phyloP scores from a whole-genome alignment of 2,329 filamentous ascomycete species.

The Ascocoryne sarcoides region DNA sequence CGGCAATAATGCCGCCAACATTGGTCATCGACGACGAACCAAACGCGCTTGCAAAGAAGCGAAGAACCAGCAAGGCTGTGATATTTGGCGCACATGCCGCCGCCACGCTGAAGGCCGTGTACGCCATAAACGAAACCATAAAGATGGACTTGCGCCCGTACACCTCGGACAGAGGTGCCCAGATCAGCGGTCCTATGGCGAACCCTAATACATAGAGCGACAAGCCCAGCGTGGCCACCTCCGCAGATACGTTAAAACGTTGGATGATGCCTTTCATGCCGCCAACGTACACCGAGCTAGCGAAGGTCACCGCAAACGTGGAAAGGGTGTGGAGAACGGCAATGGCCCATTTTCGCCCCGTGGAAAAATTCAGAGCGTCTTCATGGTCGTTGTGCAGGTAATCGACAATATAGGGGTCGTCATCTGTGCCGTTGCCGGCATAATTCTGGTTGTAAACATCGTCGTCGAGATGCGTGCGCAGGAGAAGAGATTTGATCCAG shows the following conservation, averaged over 20 bases:
- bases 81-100: conserved; percentile 41
- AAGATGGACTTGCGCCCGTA: conserved; percentile 45
- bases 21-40: conserved; percentile 47
- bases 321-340: conserved; percentile 72
- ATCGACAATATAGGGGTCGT: conserved; percentile 47
- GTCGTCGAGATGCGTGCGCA: conserved; percentile 3
- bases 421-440: conserved; percentile 7
- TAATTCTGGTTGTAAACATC: conserved; percentile 1
- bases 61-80: conserved; percentile 44
- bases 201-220: conserved; percentile 16
- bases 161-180: conserved; percentile 45
- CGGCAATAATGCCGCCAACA: conserved; percentile 51
- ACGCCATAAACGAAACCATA: conserved; percentile 41
- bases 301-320: conserved; percentile 57
- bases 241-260: conserved; percentile 30
- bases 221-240: conserved; percentile 27
- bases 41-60: conserved; percentile 50
- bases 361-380: conserved; percentile 77
- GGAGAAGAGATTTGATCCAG: conserved; percentile 4
- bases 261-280: conserved; percentile 32
- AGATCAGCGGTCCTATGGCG: conserved; percentile 15
- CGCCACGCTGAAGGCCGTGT: conserved; percentile 38
- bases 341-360: conserved; percentile 66
- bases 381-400: conserved; percentile 58
- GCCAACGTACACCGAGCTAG: conserved; percentile 38